Evolutionary conservation across 2,329 filamentous ascomycete genomes (phyloP).

Genomic region (Endocalyx cinctus): DNA sequence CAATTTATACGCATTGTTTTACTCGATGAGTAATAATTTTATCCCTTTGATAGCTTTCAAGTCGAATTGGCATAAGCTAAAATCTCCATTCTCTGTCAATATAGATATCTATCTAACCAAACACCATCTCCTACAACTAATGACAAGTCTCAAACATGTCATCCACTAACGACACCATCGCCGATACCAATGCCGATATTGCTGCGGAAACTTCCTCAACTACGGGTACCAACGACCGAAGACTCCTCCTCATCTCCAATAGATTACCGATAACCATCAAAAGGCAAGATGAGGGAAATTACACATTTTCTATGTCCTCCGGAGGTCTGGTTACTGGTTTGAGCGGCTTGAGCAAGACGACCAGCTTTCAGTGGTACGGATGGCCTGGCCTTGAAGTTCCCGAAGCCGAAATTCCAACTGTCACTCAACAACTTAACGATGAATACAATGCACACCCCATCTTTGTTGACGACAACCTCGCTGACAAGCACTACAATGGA

Average conservation of each 20-base stretch:
- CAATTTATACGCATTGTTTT: no score
- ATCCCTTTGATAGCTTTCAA: no score
- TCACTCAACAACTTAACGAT: conserved; percentile 75
- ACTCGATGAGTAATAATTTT: no score
- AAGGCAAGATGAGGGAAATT: conserved; percentile 83
- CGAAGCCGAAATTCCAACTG: conserved; percentile 68
- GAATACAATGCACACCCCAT: conserved; percentile 88
- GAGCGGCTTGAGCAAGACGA: conserved; percentile 85
- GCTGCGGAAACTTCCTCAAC: conserved; percentile 2
- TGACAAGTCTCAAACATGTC: no score
- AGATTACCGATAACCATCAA: conserved; percentile 96
- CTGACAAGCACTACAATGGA: conserved; percentile 94
- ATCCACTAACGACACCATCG: no score
- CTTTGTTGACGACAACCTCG: conserved; percentile 88
- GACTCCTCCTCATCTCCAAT: conserved; percentile 85
- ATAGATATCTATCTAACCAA: no score
- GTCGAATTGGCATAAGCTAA: no score
- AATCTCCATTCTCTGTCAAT: no score
- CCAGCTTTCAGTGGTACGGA: conserved; percentile 96
- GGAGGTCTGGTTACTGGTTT: conserved; percentile 92
- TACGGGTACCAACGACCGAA: conserved; percentile 22
- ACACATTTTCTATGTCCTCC: conserved; percentile 93
- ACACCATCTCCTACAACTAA: no score
- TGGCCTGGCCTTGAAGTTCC: conserved; percentile 94
- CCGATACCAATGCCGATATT: no score